Evolutionary conservation across 176 grass and related monocot genomes (phyloP).

Genomic region (Musa troglodytarum): DNA sequence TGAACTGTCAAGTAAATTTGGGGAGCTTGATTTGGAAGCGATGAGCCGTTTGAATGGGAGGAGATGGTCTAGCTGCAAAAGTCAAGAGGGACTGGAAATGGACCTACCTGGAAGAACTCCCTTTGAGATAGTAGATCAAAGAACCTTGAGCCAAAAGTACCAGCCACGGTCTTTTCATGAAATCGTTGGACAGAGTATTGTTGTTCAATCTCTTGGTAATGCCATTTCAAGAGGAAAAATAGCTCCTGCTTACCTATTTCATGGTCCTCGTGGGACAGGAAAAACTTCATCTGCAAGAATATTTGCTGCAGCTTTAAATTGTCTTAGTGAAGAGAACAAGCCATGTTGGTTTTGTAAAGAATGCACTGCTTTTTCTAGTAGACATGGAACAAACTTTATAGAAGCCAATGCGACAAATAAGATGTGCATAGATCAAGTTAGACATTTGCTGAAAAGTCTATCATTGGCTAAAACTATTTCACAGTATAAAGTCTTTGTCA

Average conservation of each 20-base stretch:
- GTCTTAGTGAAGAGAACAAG: conserved; percentile 45
- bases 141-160: conserved; percentile 95
- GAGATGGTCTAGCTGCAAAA: conserved; percentile 93
- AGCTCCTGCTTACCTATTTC: conserved; percentile 79
- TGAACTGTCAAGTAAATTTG: conserved; percentile 67
- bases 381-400: conserved; percentile 10
- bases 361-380: conserved; percentile 37
- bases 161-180: conserved; percentile 67
- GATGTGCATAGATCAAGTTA: conserved; percentile 11
- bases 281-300: conserved; percentile 71
- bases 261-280: conserved; percentile 83
- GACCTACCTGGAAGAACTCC: conserved; percentile 13
- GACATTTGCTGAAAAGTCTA: conserved; percentile 2
- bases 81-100: conserved; percentile 38
- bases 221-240: conserved; percentile 61
- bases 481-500: conserved; percentile 24
- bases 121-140: conserved; percentile 28
- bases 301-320: conserved; percentile 62
- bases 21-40: conserved; percentile 81
- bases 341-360: conserved; percentile 61
- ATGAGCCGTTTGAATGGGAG: conserved; percentile 64
- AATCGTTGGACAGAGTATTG: conserved; percentile 77
- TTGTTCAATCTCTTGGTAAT: conserved; percentile 67
- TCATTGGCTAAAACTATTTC: neutral
- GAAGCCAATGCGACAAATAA: conserved; percentile 16